Evolutionary conservation across 225 moss, liverwort and hornwort genomes (phyloP), one percentile per base, ranked within the genome.

Genomic region (Physcomitrellopsis africana): DNA sequence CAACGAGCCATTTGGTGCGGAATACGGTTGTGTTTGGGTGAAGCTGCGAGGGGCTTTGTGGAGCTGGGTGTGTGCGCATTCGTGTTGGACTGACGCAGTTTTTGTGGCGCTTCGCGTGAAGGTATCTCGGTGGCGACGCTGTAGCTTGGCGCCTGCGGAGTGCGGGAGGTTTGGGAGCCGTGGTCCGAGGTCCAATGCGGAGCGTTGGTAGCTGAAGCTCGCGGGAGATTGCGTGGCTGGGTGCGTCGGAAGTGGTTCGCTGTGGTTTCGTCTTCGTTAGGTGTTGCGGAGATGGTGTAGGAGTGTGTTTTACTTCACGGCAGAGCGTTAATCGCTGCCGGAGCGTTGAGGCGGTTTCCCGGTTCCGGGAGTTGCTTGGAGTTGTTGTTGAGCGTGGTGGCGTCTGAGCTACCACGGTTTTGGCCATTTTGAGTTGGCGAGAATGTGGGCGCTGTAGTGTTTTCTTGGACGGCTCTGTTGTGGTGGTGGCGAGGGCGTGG

Each of bases 361-460:
- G 19, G 44, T 14, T 37, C 3, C 1, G 32, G 61, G 3, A 9
- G 51, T 41, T 2, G 37, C 9, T 18, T 2, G 55, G 55, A 18
- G 55, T n/a, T 55, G 18, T 53, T 18, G 20, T 37, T 37, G 32
- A 37, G 9, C 18, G 17, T 55, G 55, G 9, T 61, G 16, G 13
- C 10, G 63, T 51, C 11, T 20, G 63, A 56, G 66, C 56, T 65
- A 24, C 53, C 11, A 10, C 63, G 37, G 65, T 8, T 54, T 47
- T 3, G 57, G 1, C 5, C 32, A 37, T 37, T 52, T 66, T 49
- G 46, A 29, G 15, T 29, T 19, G 8, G 58, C 49, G 51, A 51
- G 59, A 76, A 76, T 76, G 75, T 48, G 75, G 67, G 67, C 10
- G 58, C 10, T 20, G 52, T 51, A 16, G 43, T 63, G 20, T 22